Percentiles rank a stretch among this genome's conserved stretches.
phyloP scores from a whole-genome alignment of 768 basidiomycete species.

The Boletus rubropictus region DNA sequence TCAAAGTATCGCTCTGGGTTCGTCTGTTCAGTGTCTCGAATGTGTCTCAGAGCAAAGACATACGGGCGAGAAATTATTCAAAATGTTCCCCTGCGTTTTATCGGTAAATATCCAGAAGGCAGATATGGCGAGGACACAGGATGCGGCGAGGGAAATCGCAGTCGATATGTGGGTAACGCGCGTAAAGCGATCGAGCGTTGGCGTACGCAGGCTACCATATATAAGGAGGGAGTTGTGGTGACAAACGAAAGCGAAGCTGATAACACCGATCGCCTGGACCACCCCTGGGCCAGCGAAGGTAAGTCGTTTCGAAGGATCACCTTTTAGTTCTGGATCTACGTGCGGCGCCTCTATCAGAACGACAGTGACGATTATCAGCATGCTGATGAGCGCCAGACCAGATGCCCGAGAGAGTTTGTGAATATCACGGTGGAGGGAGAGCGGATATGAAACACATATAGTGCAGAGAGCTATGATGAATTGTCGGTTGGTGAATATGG shows the following conservation, averaged over 20 bases:
- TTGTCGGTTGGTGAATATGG: slow-evolving; percentile 75
- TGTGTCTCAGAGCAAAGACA: slow-evolving; percentile 6
- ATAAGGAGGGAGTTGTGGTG: slow-evolving; percentile 98
- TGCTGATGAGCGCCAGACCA: slow-evolving; percentile 84
- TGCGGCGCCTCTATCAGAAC: slow-evolving; percentile 81
- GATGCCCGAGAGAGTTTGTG: slow-evolving; percentile 94
- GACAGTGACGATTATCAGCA: slow-evolving; percentile 86
- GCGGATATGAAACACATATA: slow-evolving; percentile 83
- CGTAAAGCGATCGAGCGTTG: slow-evolving; percentile 91
- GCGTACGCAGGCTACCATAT: slow-evolving; percentile 87
- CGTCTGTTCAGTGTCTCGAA: slow-evolving; percentile 5
- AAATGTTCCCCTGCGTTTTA: slow-evolving; percentile 89
- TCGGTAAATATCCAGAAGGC: slow-evolving; percentile 88
- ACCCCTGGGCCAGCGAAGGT: slow-evolving; percentile 74
- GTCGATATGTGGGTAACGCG: slow-evolving; percentile 92
- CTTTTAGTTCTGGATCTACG: slow-evolving; percentile 66
- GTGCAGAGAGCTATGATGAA: slow-evolving; percentile 89
- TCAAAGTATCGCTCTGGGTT: slow-evolving; percentile 68
- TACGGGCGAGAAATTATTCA: slow-evolving; percentile 89
- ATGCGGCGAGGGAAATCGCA: slow-evolving; percentile 75
- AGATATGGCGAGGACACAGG: slow-evolving; percentile 75
- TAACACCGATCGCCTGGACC: slow-evolving; percentile 95
- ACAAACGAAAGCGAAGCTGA: slow-evolving; percentile 94
- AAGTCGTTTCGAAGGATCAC: slow-evolving; percentile 68
- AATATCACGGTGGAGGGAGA: slow-evolving; percentile 95